Percentiles rank a stretch among this genome's conserved stretches.
phyloP scores from a whole-genome alignment of 1,284 basidiomycete species.

The Heterobasidion annosum region DNA sequence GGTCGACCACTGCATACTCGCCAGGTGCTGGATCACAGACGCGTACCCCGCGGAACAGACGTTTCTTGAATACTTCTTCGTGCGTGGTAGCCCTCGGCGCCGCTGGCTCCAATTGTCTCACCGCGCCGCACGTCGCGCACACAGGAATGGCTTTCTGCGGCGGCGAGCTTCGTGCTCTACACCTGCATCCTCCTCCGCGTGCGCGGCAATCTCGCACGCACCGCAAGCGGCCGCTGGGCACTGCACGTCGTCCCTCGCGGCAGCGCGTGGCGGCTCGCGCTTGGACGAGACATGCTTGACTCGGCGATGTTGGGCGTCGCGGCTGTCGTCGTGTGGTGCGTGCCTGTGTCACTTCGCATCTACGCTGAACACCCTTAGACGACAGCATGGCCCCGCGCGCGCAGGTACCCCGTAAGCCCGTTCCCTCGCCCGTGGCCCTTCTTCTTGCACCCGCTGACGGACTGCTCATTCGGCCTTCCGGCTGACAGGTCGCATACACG shows the following conservation, averaged over 20 bases:
- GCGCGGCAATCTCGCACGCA: constrained; percentile 25
- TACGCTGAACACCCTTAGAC: neutral
- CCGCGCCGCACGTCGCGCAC: neutral
- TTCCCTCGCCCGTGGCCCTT: neutral
- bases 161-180: constrained; percentile 26
- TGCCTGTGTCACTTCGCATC: neutral
- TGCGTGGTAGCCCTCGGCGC: constrained; percentile 15
- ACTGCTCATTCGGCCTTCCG: neutral
- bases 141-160: constrained; percentile 26
- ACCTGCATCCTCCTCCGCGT: constrained; percentile 26
- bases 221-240: constrained; percentile 20
- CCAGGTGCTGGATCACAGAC: constrained; percentile 39
- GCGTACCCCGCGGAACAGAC: constrained; percentile 30
- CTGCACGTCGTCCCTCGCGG: constrained; percentile 22
- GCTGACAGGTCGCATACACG: constrained; percentile 22
- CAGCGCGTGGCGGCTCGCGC: constrained; percentile 25
- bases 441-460: too few relatives aligned
- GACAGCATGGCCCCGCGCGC: too few relatives aligned
- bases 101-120: neutral
- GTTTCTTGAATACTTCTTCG: constrained; percentile 39
- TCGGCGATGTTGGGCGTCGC: constrained; percentile 23
- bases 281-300: constrained; percentile 26
- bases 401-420: constrained; percentile 13
- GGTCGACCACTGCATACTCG: too few relatives aligned
- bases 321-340: constrained; percentile 25